Evolutionary conservation across 2,329 filamentous ascomycete genomes (phyloP).

Genomic region (Hirsutella minnesotensis): DNA sequence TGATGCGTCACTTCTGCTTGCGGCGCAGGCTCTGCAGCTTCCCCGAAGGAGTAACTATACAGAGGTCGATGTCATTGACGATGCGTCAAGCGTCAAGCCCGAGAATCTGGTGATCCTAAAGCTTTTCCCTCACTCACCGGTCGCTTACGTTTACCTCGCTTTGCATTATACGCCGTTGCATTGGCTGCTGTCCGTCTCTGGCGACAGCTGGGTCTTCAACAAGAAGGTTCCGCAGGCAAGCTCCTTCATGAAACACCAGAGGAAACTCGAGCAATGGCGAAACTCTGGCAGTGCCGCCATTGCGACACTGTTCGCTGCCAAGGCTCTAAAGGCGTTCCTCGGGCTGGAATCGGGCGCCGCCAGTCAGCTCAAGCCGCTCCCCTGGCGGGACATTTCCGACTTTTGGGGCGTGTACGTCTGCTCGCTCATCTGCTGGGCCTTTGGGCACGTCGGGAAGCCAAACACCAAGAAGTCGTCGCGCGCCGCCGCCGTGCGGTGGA

Average conservation of each 20-base stretch:
- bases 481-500: constrained; percentile 21
- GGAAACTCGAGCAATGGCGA: constrained; percentile 32
- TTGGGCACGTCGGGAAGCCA: constrained; percentile 23
- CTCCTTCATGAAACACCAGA: constrained; percentile 34
- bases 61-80: constrained; percentile 14
- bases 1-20: constrained; percentile 29
- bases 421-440: constrained; percentile 48
- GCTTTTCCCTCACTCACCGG: constrained; percentile 32
- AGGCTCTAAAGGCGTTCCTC: constrained; percentile 36
- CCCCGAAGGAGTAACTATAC: constrained; percentile 18
- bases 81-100: constrained; percentile 12
- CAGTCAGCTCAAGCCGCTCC: constrained; percentile 5
- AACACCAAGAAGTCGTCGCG: constrained; percentile 9
- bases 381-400: constrained; percentile 29
- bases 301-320: constrained; percentile 38
- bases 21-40: constrained; percentile 24
- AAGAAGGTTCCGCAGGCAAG: constrained; percentile 34
- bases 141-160: constrained; percentile 43
- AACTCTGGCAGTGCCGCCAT: constrained; percentile 30
- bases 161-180: constrained; percentile 47
- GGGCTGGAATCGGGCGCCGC: constrained; percentile 9
- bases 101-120: constrained; percentile 17
- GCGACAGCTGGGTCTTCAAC: constrained; percentile 46
- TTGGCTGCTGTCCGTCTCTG: constrained; percentile 43
- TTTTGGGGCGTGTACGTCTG: constrained; percentile 47